phyloP scores from a whole-genome alignment of 2,329 filamentous ascomycete species.

The Paradendryphiella salina region DNA sequence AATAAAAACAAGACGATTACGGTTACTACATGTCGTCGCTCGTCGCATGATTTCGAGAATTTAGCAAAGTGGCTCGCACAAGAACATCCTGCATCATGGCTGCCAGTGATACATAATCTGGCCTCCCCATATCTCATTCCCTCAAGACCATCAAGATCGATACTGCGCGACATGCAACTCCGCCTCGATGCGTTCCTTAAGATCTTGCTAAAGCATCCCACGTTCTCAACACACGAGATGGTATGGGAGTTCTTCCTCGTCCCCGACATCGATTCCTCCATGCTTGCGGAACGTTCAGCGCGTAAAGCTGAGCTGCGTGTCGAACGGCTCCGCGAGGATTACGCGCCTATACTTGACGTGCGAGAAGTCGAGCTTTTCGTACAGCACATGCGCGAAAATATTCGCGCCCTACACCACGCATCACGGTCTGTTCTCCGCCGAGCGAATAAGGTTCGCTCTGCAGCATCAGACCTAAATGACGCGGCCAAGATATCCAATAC shows the following conservation, averaged over 20 bases:
- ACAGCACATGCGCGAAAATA: conserved; percentile 84
- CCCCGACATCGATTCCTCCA: conserved; percentile 84
- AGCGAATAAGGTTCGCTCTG: conserved; percentile 72
- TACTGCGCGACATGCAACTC: conserved; percentile 84
- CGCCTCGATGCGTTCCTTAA: conserved; percentile 86
- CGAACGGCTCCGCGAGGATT: conserved; percentile 88
- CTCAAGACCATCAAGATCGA: conserved; percentile 83
- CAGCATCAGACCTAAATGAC: conserved; percentile 68
- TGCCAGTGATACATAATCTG: conserved; percentile 75
- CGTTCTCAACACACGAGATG: conserved; percentile 94
- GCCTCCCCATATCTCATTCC: conserved; percentile 91
- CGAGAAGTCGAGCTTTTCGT: conserved; percentile 92
- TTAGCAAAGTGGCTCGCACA: conserved; percentile 79
- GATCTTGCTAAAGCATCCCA: conserved; percentile 83
- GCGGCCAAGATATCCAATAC: conserved; percentile 60
- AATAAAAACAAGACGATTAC: conserved; percentile 82
- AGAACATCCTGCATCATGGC: conserved; percentile 94
- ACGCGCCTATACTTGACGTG: conserved; percentile 76
- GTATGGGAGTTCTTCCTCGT: conserved; percentile 99
- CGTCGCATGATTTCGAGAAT: conserved; percentile 87
- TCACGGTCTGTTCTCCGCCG: conserved; percentile 81
- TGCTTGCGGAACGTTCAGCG: conserved; percentile 85
- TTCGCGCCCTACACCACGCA: conserved; percentile 80
- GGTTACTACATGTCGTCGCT: conserved; percentile 90
- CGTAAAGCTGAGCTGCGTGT: conserved; percentile 81